Base-by-base conservation (phyloP, 2,329 filamentous ascomycete species). In the Cytospora leucostoma region DNA sequence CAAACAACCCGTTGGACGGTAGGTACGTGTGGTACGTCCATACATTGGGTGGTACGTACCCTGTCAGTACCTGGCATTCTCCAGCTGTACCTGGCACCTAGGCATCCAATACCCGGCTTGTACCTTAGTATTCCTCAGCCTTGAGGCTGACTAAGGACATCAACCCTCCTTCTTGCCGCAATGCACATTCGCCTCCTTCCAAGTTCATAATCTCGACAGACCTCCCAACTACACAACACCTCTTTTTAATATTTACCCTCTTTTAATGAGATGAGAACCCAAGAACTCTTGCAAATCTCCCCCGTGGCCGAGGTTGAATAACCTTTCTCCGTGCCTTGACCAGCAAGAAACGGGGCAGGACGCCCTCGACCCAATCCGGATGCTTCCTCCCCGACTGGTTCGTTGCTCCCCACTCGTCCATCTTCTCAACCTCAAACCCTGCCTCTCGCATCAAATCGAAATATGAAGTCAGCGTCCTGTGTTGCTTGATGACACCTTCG, bases 381-480 rank as follows among this genome's bases (percentile, higher is more conserved):
- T 68, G 67, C 65, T 67, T 68, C 59, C 71, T 66, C 68, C 68
- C 52, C 57, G 17, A 59, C 62, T 71, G 35, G 51, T 64, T 65
- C 15, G 64, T 66, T 35, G 64, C 56, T 0, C 66, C 62, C 75
- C 76, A 79, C 64, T 80, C 78, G 38, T 75, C 71, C 59, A 78
- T 73, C 38, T 71, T 72, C n/a, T 72, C 72, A 38, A 80, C 63
- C 52, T 72, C 70, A 64, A 80, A 77, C 4, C 75, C 77, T 5
- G 67, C 70, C 11, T 68, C 70, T 17, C 78, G 58, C 54, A 81
- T 64, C 17, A 74, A 56, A 17, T 74, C 72, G 49, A 80, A 66
- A 69, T 80, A 80, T 13, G 75, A 76, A 51, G 73, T 72, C 21
- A 79, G 66, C 10, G 78, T 81, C 4, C 79, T 75, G 70, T 82